Base-by-base conservation (phyloP, 192 early-diverging fungal species). In the Irineochytrium annulatum region DNA sequence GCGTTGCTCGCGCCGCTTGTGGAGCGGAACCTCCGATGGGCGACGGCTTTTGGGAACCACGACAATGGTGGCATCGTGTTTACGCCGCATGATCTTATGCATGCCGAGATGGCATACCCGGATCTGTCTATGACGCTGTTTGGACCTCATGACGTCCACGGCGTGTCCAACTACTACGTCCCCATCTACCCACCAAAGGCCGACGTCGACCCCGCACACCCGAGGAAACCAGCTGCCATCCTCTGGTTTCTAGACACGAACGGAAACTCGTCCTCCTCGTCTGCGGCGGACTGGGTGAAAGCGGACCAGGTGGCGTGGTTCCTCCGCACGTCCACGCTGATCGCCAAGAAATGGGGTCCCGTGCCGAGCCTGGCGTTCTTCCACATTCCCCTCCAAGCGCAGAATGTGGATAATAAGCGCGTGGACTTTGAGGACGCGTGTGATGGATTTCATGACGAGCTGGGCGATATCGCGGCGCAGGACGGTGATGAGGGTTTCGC, bases 41-140 rank as follows among this genome's bases (percentile, higher is more conserved):
- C 59, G n/a, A 27, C 59, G 11, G 30, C 55, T n/a, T 54, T 27
- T 30, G 59, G 59, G n/a, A 60, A 60, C 48, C 59, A 60, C 30
- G 59, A 60, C 59, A 8, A 55, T n/a, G 41, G n/a, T 28, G 33
- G 17, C 48, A 30, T 16, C 26, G 4, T 31, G 5, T 53, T 48
- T n/a, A 24, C 48, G 16, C 20, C 49, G 11, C 3, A 55, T 3
- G 44, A 53, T 32, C 26, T 60, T 8, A 16, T 53, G 6, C 4
- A 30, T 24, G 45, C 32, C 26, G 59, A 60, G 48, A 27, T 20
- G 24, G 30, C 5, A 26, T 26, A 27, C 59, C n/a, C 4, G 13
- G 57, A 44, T 27, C 59, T 60, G 24, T 24, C 29, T 6, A 4
- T 6, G 3, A 60, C 59, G 11, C 22, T 17, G 59, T 16, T 13